phyloP scores from a whole-genome alignment of 139 green algal species.

The Trebouxia sp. region DNA sequence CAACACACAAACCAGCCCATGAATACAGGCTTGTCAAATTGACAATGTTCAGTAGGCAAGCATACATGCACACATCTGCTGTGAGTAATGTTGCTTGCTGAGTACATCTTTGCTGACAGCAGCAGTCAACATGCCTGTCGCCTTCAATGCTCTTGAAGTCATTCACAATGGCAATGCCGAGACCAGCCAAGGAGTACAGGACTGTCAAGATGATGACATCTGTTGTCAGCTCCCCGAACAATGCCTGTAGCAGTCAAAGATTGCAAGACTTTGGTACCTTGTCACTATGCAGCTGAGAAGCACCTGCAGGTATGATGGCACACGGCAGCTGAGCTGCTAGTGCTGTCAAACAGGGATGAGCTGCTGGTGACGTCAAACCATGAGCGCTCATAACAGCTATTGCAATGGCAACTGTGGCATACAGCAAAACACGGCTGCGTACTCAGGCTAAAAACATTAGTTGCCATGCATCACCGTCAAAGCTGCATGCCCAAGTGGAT shows the following conservation, averaged over 20 bases:
- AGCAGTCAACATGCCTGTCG: conserved; percentile 56
- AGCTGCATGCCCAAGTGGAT: too few species aligned
- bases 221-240: conserved; percentile 90
- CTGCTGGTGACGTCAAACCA: too few species aligned
- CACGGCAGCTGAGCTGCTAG: not conserved
- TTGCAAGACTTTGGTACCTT: not conserved
- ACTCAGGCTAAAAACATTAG: too few species aligned
- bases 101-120: not conserved
- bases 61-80: not conserved
- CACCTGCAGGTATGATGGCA: not conserved
- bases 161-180: conserved; percentile 99
- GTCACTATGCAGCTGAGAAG: not conserved
- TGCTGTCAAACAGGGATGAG: too few species aligned
- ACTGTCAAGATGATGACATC: conserved; percentile 96
- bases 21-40: too few species aligned
- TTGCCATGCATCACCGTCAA: too few species aligned
- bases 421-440: too few species aligned
- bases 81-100: not conserved
- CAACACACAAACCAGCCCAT: too few species aligned
- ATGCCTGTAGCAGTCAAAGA: conserved; percentile 59
- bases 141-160: conserved; percentile 99
- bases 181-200: conserved; percentile 94
- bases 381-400: too few species aligned
- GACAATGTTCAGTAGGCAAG: not conserved
- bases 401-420: too few species aligned